These are phyloP conservation scores for Trichophyton equinum DNA, from an alignment of 2,329 filamentous ascomycete species.

Conservation along the genomic window DNA sequence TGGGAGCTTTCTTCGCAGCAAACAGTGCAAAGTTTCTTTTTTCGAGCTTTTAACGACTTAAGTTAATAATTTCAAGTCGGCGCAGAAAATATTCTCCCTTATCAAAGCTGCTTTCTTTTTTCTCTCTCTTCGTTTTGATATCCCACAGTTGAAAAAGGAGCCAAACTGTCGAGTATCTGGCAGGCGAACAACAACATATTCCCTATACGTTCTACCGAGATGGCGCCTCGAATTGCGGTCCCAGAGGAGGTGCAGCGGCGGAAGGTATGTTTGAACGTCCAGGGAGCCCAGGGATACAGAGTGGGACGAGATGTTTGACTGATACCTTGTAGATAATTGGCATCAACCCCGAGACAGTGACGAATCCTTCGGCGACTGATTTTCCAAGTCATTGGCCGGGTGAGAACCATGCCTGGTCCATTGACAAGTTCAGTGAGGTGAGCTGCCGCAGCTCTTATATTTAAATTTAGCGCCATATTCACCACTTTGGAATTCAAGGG, in stretches of 20 bases:
- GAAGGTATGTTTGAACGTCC: slow-evolving; percentile 22
- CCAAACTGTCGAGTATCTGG: neutral
- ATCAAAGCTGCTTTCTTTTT: too few species aligned
- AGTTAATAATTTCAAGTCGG: neutral
- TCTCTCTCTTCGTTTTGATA: neutral
- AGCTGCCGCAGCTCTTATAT: slow-evolving; percentile 9
- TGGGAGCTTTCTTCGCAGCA: slow-evolving; percentile 2
- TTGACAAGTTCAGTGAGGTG: slow-evolving; percentile 56
- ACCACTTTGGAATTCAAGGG: slow-evolving; percentile 29
- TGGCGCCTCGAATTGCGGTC: slow-evolving; percentile 33
- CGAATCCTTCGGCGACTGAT: slow-evolving; percentile 76
- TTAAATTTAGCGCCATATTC: slow-evolving; percentile 4
- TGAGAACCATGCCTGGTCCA: slow-evolving; percentile 71
- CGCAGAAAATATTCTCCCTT: neutral
- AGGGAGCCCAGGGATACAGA: neutral
- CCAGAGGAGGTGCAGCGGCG: slow-evolving; percentile 33
- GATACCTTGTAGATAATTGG: slow-evolving; percentile 53
- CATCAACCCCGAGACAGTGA: slow-evolving; percentile 81
- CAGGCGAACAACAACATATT: neutral
- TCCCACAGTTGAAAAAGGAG: neutral
- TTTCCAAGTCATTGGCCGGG: slow-evolving; percentile 84
- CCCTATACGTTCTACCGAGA: slow-evolving; percentile 12
- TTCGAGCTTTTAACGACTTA: neutral
- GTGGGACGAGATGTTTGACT: slow-evolving; percentile 9
- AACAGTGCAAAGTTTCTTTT: slow-evolving; percentile 15